phyloP scores from a whole-genome alignment of 441 rosid genomes.

The Melastoma candidum region DNA sequence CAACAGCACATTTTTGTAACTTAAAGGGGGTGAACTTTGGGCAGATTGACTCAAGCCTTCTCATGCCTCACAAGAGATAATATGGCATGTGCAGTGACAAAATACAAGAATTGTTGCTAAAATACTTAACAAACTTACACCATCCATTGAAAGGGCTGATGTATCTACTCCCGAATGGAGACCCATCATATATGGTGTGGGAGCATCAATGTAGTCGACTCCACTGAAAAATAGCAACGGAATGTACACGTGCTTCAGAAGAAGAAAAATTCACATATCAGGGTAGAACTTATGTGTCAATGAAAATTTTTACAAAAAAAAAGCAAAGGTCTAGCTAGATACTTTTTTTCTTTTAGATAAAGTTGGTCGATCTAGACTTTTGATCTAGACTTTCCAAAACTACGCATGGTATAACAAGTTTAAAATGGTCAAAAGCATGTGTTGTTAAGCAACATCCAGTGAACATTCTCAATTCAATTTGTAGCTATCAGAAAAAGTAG shows the following conservation, averaged over 20 bases:
- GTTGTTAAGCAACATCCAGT: too few relatives aligned
- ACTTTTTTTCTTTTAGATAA: too few relatives aligned
- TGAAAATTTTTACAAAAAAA: not conserved
- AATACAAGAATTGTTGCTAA: not conserved
- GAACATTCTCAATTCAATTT: too few relatives aligned
- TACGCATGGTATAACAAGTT: too few relatives aligned
- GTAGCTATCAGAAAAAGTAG: not conserved
- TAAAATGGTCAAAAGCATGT: too few relatives aligned
- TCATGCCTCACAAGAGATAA: too few relatives aligned
- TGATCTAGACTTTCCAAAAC: too few relatives aligned
- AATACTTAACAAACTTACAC: slow-evolving; percentile 49
- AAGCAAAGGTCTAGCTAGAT: too few relatives aligned
- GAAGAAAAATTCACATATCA: slow-evolving; percentile 48
- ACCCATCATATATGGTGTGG: slow-evolving; percentile 99
- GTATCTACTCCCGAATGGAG: slow-evolving; percentile 97
- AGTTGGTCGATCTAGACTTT: too few relatives aligned
- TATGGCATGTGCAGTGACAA: not conserved
- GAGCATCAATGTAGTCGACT: slow-evolving; percentile 99
- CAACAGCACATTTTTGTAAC: too few relatives aligned
- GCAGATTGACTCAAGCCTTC: too few relatives aligned
- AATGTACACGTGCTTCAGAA: slow-evolving; percentile 99
- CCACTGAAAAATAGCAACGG: slow-evolving; percentile 99
- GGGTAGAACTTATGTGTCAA: slow-evolving; percentile 15
- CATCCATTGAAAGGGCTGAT: slow-evolving; percentile 76
- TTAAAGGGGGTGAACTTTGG: too few relatives aligned